phyloP scores from a whole-genome alignment of 2,329 filamentous ascomycete species.

The Xylariaceae sp. region DNA sequence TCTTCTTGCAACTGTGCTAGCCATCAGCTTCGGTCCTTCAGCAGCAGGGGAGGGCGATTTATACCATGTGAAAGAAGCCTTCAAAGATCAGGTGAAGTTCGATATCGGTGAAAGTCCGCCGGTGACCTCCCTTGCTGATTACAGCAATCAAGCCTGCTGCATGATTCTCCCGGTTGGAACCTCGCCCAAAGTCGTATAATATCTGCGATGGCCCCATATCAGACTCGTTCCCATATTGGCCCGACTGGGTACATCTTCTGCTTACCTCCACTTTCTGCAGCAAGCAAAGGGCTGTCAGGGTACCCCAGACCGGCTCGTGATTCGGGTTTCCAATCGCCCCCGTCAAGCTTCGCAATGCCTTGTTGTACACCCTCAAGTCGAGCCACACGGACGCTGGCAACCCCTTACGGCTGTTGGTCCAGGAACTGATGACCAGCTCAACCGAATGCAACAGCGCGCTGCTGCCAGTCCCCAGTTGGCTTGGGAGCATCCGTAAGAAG shows the following conservation, averaged over 20 bases:
- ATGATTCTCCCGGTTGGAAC: conserved; percentile 21
- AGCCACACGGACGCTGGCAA: conserved; percentile 16
- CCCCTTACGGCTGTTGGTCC: conserved; percentile 18
- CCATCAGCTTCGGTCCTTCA: conserved; percentile 7
- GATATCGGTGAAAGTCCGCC: conserved; percentile 17
- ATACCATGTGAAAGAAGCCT: conserved; percentile 21
- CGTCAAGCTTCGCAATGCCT: conserved; percentile 17
- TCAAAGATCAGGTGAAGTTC: conserved; percentile 20
- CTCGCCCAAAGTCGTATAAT: conserved; percentile 19
- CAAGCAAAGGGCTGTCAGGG: conserved; percentile 18
- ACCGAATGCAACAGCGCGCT: conserved; percentile 15
- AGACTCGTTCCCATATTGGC: not conserved
- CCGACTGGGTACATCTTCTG: not conserved
- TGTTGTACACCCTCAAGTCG: conserved; percentile 18
- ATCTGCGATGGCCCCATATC: conserved; percentile 8
- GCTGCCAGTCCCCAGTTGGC: conserved; percentile 13
- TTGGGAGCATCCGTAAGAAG: conserved; percentile 18
- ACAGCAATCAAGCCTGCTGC: conserved; percentile 21
- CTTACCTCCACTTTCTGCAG: conserved; percentile 22
- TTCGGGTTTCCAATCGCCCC: conserved; percentile 16
- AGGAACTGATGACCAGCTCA: conserved; percentile 17
- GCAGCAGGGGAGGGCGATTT: not conserved
- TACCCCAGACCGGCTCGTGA: conserved; percentile 12
- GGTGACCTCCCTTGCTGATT: conserved; percentile 15
- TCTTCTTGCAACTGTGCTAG: conserved; percentile 19